phyloP scores from a whole-genome alignment of 495 filamentous ascomycete genomes.

The Aspergillus kassunensis region DNA sequence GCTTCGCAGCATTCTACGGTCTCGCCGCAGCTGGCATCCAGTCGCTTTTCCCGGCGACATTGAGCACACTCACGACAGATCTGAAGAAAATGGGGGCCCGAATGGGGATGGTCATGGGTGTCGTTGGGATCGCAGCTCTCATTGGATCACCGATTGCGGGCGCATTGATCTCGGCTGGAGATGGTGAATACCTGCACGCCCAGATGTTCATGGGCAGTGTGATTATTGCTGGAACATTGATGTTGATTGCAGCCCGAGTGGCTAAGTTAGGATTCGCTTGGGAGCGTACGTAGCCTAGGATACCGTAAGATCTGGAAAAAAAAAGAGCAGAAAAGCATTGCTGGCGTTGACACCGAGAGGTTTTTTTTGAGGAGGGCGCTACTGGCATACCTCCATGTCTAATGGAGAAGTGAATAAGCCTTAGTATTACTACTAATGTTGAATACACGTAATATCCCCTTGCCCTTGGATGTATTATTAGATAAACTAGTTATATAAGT shows the following conservation, averaged over 20 bases:
- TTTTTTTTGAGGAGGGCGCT: no score
- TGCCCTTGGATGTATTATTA: no score
- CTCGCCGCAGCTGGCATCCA: slow-evolving; percentile 63
- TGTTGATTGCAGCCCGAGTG: slow-evolving; percentile 46
- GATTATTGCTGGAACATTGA: slow-evolving; percentile 45
- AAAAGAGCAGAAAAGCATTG: neutral
- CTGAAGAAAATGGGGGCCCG: slow-evolving; percentile 64
- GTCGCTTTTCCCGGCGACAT: slow-evolving; percentile 57
- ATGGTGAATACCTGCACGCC: slow-evolving; percentile 53
- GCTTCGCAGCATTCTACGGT: slow-evolving; percentile 60
- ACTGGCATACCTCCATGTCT: no score
- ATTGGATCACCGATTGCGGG: slow-evolving; percentile 76
- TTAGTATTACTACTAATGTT: no score
- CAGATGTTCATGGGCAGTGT: slow-evolving; percentile 51
- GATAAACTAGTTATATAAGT: no score
- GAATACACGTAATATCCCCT: no score
- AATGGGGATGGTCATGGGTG: slow-evolving; percentile 79
- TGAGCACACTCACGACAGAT: slow-evolving; percentile 61
- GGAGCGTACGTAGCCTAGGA: slow-evolving; percentile 22
- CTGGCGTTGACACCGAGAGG: no score
- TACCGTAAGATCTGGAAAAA: neutral
- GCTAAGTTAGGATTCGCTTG: slow-evolving; percentile 33
- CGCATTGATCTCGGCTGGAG: slow-evolving; percentile 46
- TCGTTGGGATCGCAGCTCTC: slow-evolving; percentile 66
- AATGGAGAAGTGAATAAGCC: no score